These are phyloP conservation scores for Chrysoporthe puriensis DNA, from an alignment of 2,329 filamentous ascomycete species.

Conservation along the genomic window DNA sequence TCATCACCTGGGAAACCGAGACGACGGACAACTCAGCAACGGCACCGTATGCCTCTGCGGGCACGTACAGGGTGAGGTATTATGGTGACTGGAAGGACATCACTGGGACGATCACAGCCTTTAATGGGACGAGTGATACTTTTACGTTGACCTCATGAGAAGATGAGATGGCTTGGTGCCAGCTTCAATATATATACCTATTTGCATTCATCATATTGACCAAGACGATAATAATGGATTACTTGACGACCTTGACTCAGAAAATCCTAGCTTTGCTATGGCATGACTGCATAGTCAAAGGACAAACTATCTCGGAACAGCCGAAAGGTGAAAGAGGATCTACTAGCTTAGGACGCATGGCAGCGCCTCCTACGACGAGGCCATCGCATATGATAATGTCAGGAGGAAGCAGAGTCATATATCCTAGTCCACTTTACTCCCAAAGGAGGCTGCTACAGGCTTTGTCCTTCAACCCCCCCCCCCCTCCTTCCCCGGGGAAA, in stretches of 20 bases:
- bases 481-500: no score
- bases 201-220: not conserved
- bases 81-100: slow-evolving; percentile 77
- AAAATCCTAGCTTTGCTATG: not conserved
- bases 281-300: not conserved
- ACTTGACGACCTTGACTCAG: not conserved
- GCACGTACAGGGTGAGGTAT: slow-evolving; percentile 77
- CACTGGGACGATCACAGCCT: slow-evolving; percentile 64
- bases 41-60: slow-evolving; percentile 56
- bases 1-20: slow-evolving; percentile 78
- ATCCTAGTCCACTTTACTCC: not conserved
- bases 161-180: no score
- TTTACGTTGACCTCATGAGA: slow-evolving; percentile 34
- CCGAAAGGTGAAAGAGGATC: no score
- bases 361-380: no score
- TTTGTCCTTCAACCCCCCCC: no score
- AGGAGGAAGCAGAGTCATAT: not conserved
- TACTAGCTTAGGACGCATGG: no score
- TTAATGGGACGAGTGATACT: slow-evolving; percentile 46
- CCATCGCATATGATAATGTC: not conserved
- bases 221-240: not conserved
- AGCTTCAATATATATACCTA: not conserved
- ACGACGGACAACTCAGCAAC: slow-evolving; percentile 75
- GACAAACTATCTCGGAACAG: no score
- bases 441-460: not conserved